These are phyloP conservation scores for Claviceps sp. DNA, from an alignment of 2,329 filamentous ascomycete species.

Conservation along the genomic window DNA sequence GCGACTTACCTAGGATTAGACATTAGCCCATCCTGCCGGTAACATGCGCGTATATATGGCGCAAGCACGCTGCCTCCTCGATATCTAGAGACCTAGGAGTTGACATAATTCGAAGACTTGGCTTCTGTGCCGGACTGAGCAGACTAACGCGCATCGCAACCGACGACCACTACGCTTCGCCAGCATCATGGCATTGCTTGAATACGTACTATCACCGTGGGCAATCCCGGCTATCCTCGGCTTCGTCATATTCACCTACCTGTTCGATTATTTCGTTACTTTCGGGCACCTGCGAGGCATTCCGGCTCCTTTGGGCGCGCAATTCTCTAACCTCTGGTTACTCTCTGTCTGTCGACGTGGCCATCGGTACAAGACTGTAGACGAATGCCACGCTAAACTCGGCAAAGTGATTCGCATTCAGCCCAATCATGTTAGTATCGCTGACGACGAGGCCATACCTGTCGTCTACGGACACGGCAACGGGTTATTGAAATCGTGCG, in stretches of 20 bases:
- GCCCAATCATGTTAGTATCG: slow-evolving; percentile 72
- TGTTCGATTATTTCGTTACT: slow-evolving; percentile 48
- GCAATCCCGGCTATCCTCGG: slow-evolving; percentile 31
- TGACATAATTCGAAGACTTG: neutral
- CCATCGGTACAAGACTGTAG: slow-evolving; percentile 48
- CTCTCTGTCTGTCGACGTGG: slow-evolving; percentile 53
- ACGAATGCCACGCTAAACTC: slow-evolving; percentile 59
- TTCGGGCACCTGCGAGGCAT: slow-evolving; percentile 36
- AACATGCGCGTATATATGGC: too few species aligned
- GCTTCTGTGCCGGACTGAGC: neutral
- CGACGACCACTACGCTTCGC: neutral
- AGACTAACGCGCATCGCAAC: neutral
- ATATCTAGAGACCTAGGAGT: neutral
- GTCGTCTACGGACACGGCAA: slow-evolving; percentile 70
- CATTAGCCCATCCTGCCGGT: too few species aligned
- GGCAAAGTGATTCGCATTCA: slow-evolving; percentile 74
- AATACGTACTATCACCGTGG: slow-evolving; percentile 30
- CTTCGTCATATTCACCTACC: slow-evolving; percentile 37
- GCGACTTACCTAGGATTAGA: too few species aligned
- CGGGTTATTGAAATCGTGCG: slow-evolving; percentile 57
- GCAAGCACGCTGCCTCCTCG: too few species aligned
- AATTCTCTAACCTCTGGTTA: slow-evolving; percentile 72
- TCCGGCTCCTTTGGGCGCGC: slow-evolving; percentile 48
- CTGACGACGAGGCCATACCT: slow-evolving; percentile 64
- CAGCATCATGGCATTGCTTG: slow-evolving; percentile 16